Base-by-base conservation (phyloP, 192 early-diverging fungal genomes). In the Thoreauomyces humboldtii region DNA sequence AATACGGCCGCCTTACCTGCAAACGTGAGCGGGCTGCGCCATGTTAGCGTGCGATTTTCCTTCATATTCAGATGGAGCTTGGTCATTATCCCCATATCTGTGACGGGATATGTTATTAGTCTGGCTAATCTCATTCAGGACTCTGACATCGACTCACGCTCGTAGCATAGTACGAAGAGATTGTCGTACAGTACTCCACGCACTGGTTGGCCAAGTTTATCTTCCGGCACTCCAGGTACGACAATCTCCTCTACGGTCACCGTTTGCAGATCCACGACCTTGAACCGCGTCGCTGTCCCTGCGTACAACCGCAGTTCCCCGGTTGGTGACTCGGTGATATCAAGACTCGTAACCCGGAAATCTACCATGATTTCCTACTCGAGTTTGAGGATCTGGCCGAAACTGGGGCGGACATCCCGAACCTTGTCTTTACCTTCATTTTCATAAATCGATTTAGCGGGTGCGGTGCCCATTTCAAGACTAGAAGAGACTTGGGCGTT, bases 391-490 rank as follows among this genome's bases (percentile, higher is more conserved):
- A 65, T n/a, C n/a, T n/a, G n/a, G n/a, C n/a, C n/a, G n/a, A n/a
- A n/a, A n/a, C n/a, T n/a, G n/a, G n/a, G n/a, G n/a, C n/a, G n/a
- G n/a, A n/a, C n/a, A n/a, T n/a, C n/a, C n/a, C n/a, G n/a, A n/a
- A n/a, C n/a, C n/a, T n/a, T n/a, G 47, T 55, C 12, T 17, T 28
- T 63, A 77, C 80, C 59, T 80, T 79, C 15, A 80, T 28, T 46
- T 74, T 76, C 80, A 83, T 79, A 48, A 83, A 83, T 42, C 71
- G 79, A 58, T 82, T 82, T 55, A 75, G 77, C 11, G 81, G 81
- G 52, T 79, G 77, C n/a, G 72, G 70, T 15, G 81, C 78, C 77
- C 78, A 84, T 63, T 75, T 76, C 69, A 76, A 47, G 3, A 82
- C 62, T 7, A 71, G 36, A 14, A 82, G 53, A 7, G 65, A 66